These are phyloP conservation scores for Acer campestre DNA, from an alignment of 345 rosid genomes.

Conservation along the genomic window DNA sequence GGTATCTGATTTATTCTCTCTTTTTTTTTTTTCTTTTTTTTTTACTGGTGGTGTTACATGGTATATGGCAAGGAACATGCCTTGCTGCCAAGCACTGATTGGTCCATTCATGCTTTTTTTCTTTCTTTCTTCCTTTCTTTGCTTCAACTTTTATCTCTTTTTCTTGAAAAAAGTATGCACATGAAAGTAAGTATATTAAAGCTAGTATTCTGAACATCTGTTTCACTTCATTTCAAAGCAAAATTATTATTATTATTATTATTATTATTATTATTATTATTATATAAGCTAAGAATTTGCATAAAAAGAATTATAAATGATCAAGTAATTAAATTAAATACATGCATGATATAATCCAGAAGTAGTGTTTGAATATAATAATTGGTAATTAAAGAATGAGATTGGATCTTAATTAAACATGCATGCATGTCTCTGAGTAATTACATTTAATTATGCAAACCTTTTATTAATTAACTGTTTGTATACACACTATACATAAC, in stretches of 20 bases:
- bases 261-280: neutral
- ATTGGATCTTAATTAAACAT: slow-evolving; percentile 25
- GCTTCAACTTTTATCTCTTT: neutral
- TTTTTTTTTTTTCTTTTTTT: neutral
- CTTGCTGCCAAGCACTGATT: neutral
- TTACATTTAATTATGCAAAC: slow-evolving; percentile 19
- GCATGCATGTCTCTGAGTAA: slow-evolving; percentile 1
- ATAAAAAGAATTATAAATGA: neutral
- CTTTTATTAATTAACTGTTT: slow-evolving; percentile 3
- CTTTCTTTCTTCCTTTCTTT: neutral
- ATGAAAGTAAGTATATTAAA: too few species aligned
- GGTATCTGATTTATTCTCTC: neutral
- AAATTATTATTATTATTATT: neutral
- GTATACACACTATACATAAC: neutral
- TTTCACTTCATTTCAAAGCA: neutral
- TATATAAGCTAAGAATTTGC: neutral
- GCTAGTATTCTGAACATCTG: too few species aligned
- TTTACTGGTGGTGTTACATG: neutral
- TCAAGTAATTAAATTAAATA: neutral
- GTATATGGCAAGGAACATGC: neutral
- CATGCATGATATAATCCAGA: neutral
- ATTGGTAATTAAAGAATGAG: neutral
- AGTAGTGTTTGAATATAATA: slow-evolving; percentile 15
- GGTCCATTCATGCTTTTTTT: slow-evolving; percentile 2
- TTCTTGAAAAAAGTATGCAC: neutral